Evolutionary conservation across 2,329 filamentous ascomycete species (phyloP).

Genomic region (Neonectria sp.): DNA sequence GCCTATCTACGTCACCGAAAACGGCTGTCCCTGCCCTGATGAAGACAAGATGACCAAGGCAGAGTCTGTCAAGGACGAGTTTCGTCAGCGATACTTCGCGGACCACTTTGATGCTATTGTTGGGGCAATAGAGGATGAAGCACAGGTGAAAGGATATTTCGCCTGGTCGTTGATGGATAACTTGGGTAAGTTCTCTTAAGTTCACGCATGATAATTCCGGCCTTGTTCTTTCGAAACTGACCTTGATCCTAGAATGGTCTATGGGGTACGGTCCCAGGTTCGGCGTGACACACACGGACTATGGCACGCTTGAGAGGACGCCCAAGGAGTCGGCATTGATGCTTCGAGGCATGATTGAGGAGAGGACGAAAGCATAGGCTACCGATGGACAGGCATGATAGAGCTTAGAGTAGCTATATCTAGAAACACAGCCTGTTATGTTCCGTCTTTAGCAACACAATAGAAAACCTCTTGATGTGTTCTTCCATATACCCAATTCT

Average conservation of each 20-base stretch:
- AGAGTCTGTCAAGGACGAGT: conserved; percentile 49
- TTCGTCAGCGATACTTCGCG: conserved; percentile 53
- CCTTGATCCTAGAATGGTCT: conserved; percentile 9
- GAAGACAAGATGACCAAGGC: conserved; percentile 48
- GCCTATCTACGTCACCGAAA: conserved; percentile 37
- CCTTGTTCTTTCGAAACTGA: too few relatives aligned
- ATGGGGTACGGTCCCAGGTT: conserved; percentile 4
- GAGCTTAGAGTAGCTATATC: too few relatives aligned
- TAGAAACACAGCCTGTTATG: too few relatives aligned
- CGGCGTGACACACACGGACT: not conserved
- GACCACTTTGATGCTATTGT: conserved; percentile 55
- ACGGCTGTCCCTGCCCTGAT: conserved; percentile 46
- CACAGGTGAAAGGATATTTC: conserved; percentile 17
- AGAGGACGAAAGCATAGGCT: too few relatives aligned
- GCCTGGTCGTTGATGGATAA: conserved; percentile 26
- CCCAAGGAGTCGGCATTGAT: conserved; percentile 1
- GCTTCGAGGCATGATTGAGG: too few relatives aligned
- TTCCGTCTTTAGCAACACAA: too few relatives aligned
- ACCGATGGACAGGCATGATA: too few relatives aligned
- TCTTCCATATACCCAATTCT: too few relatives aligned
- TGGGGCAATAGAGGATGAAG: conserved; percentile 15
- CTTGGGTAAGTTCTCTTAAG: conserved; percentile 12
- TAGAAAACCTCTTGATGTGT: too few relatives aligned
- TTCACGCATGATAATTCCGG: too few relatives aligned
- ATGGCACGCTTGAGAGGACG: conserved; percentile 1